Evolutionary conservation across 1,284 basidiomycete genomes (phyloP).

Genomic region (Moesziomyces antarcticus): DNA sequence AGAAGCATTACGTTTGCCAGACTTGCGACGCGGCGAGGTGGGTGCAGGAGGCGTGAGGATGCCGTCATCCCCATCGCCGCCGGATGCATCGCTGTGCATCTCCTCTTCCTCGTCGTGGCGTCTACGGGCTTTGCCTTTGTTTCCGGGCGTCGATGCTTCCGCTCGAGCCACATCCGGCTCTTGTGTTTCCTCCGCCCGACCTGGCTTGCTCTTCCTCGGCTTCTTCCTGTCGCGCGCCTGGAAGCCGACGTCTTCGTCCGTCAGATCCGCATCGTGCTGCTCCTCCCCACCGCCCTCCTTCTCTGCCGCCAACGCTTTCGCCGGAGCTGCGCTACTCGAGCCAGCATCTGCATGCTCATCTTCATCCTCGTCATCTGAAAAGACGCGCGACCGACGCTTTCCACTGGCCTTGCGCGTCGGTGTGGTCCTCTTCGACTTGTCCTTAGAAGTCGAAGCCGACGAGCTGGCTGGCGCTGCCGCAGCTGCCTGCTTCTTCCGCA

Average conservation of each 20-base stretch:
- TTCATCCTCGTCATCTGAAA: conserved; percentile 29
- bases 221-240: conserved; percentile 18
- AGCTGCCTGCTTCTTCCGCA: conserved; percentile 8
- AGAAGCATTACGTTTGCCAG: conserved; percentile 21
- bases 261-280: conserved; percentile 21
- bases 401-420: conserved; percentile 4
- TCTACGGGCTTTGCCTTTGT: conserved; percentile 1
- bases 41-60: conserved; percentile 32
- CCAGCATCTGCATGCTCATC: conserved; percentile 1
- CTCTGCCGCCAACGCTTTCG: neutral
- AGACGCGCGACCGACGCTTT: conserved; percentile 20
- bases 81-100: neutral
- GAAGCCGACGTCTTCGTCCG: conserved; percentile 36
- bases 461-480: conserved; percentile 1
- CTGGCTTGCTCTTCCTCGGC: conserved; percentile 6
- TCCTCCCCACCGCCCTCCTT: neutral
- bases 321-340: neutral
- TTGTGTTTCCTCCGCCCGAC: neutral
- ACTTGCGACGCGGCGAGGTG: conserved; percentile 13
- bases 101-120: conserved; percentile 1
- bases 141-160: neutral
- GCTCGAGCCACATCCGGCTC: neutral
- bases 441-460: conserved; percentile 5
- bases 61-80: conserved; percentile 1
- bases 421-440: conserved; percentile 5